These are phyloP conservation scores for Solanum tacnaense DNA, from an alignment of 257 asterid species.

Conservation along the genomic window DNA sequence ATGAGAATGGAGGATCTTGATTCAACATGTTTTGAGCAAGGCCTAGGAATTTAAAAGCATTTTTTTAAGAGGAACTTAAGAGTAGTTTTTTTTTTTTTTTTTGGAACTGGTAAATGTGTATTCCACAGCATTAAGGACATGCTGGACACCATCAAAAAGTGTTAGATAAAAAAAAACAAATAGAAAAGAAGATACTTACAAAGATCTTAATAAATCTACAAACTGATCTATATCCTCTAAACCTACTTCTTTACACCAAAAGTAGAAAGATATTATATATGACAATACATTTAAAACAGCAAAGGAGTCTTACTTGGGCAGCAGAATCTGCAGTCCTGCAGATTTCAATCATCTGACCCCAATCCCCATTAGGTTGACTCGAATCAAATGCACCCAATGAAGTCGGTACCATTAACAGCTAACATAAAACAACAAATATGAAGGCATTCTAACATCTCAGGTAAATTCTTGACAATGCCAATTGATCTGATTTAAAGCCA, in stretches of 20 bases:
- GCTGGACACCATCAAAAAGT: background rate
- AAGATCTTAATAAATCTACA: background rate
- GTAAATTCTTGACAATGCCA: background rate
- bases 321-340: constrained; percentile 21
- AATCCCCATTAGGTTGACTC: constrained; percentile 9
- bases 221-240: background rate
- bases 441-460: constrained; percentile 1
- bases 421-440: constrained; percentile 3
- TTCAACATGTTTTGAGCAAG: background rate
- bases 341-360: constrained; percentile 15
- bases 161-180: background rate
- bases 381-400: constrained; percentile 5
- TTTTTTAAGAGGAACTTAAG: background rate
- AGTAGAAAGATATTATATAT: background rate
- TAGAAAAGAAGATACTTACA: background rate
- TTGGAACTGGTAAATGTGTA: background rate
- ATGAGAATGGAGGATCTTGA: background rate
- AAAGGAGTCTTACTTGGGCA: constrained; percentile 19
- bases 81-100: background rate
- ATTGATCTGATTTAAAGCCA: background rate
- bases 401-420: constrained; percentile 7
- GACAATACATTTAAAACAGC: background rate
- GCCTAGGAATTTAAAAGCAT: background rate
- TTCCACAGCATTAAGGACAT: too few species aligned
- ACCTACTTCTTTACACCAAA: background rate